Percentiles rank a stretch among this genome's conserved stretches.
phyloP scores from a whole-genome alignment of 2,329 filamentous ascomycete species.

The Fusarium domesticum region DNA sequence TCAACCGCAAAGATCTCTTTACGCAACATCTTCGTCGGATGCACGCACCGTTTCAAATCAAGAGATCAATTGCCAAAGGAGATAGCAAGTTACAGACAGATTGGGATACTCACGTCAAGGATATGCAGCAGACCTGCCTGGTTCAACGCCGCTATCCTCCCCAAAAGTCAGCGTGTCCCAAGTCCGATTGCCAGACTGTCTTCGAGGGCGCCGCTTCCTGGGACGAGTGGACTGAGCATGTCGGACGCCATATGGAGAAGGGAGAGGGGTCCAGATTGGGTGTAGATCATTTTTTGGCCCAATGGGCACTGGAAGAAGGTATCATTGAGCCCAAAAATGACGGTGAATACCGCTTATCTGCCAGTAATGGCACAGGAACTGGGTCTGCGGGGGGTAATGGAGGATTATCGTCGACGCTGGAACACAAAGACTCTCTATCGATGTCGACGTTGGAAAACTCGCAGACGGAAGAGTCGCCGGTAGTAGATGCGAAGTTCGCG shows the following conservation, averaged over 20 bases:
- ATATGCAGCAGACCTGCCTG: constrained; percentile 72
- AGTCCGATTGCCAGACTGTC: constrained; percentile 64
- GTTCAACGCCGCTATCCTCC: constrained; percentile 67
- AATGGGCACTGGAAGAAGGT: constrained; percentile 61
- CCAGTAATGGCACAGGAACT: constrained; percentile 27
- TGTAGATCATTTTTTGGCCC: constrained; percentile 55
- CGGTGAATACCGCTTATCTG: constrained; percentile 53
- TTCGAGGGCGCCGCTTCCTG: constrained; percentile 75
- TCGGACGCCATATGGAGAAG: constrained; percentile 84
- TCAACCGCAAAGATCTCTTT: constrained; percentile 95
- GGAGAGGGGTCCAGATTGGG: constrained; percentile 57
- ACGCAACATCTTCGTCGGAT: constrained; percentile 92
- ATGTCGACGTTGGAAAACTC: constrained; percentile 21
- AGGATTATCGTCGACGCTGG: constrained; percentile 11
- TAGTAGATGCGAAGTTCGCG: constrained; percentile 23
- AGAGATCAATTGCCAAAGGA: constrained; percentile 54
- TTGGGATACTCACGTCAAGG: constrained; percentile 64
- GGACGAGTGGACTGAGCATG: constrained; percentile 91
- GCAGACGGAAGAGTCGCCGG: constrained; percentile 24
- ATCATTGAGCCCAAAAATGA: constrained; percentile 59
- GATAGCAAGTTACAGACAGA: constrained; percentile 59
- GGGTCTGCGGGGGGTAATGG: constrained; percentile 16
- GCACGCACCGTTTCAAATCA: constrained; percentile 72
- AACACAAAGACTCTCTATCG: constrained; percentile 28
- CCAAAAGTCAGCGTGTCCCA: constrained; percentile 66